These are phyloP conservation scores for Geum urbanum DNA, from an alignment of 306 rosid species.

Conservation along the genomic window DNA sequence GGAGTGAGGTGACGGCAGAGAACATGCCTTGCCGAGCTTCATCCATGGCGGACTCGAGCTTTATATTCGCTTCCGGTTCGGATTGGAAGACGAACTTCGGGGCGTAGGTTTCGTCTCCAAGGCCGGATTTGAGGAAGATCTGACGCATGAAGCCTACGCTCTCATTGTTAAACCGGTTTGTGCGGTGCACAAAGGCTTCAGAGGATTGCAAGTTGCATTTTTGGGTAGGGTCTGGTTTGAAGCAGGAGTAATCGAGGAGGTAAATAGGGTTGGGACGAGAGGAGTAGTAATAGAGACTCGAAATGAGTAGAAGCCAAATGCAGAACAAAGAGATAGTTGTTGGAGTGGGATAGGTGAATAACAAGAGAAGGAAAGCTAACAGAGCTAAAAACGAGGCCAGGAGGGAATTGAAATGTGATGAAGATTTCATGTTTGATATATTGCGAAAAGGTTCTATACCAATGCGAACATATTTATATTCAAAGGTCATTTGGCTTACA, in stretches of 20 bases:
- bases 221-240: constrained; percentile 11
- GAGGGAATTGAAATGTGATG: not conserved
- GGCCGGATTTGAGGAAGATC: constrained; percentile 17
- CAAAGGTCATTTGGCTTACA: no score
- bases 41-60: not conserved
- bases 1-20: constrained; percentile 4
- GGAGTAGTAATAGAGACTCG: not conserved
- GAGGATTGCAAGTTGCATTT: not conserved
- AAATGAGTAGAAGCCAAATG: constrained; percentile 4
- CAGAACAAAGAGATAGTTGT: not conserved
- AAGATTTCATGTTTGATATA: not conserved
- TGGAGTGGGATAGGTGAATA: not conserved
- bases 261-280: constrained; percentile 13
- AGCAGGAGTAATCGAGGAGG: constrained; percentile 16
- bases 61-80: not conserved
- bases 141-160: constrained; percentile 14
- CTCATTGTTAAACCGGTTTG: not conserved
- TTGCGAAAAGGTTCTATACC: not conserved
- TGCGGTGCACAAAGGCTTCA: not conserved
- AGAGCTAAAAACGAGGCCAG: not conserved
- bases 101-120: constrained; percentile 19
- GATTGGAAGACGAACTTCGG: constrained; percentile 14
- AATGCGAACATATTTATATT: no score
- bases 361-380: not conserved
- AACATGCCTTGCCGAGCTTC: constrained; percentile 22